Evolutionary conservation across 1,139 yeast genomes (phyloP).

Genomic region (Suhomyces atakaporum): DNA sequence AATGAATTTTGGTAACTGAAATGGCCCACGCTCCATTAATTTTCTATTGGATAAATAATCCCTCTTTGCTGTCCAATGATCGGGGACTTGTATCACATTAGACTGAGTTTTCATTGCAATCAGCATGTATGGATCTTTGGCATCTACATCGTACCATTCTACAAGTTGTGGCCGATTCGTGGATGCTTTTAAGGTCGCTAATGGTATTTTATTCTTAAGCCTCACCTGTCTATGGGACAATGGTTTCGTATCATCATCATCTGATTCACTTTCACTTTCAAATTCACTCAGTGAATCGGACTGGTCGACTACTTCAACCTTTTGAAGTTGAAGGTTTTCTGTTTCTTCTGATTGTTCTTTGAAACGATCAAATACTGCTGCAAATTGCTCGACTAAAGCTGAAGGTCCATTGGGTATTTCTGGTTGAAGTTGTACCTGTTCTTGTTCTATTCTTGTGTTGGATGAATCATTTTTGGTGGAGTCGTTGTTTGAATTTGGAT

Average conservation of each 20-base stretch:
- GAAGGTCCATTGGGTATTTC: background rate
- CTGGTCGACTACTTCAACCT: slow-evolving; percentile 6
- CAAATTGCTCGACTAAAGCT: slow-evolving; percentile 32
- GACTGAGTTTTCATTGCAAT: slow-evolving; percentile 65
- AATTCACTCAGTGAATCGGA: slow-evolving; percentile 14
- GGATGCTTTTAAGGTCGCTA: slow-evolving; percentile 66
- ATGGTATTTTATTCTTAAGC: slow-evolving; percentile 57
- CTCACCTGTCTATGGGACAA: slow-evolving; percentile 48
- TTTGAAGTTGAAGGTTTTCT: slow-evolving; percentile 5
- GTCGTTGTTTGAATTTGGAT: background rate
- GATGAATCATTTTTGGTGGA: slow-evolving; percentile 1
- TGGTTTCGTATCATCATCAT: slow-evolving; percentile 11
- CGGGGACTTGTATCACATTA: slow-evolving; percentile 76
- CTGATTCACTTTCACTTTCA: slow-evolving; percentile 12
- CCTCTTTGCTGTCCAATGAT: slow-evolving; percentile 79
- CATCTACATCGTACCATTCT: slow-evolving; percentile 87
- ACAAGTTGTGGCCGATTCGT: slow-evolving; percentile 69
- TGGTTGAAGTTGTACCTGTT: background rate
- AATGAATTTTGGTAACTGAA: slow-evolving; percentile 76
- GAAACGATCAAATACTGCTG: slow-evolving; percentile 46
- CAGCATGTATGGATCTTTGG: slow-evolving; percentile 71
- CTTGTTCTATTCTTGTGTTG: background rate
- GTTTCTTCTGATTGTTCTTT: slow-evolving; percentile 30
- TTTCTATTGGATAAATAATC: slow-evolving; percentile 75
- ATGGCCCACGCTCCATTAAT: slow-evolving; percentile 72